Evolutionary conservation across 805 yeast genomes (phyloP), one percentile per base, ranked within the genome.

Genomic region (Torulaspora franciscae): DNA sequence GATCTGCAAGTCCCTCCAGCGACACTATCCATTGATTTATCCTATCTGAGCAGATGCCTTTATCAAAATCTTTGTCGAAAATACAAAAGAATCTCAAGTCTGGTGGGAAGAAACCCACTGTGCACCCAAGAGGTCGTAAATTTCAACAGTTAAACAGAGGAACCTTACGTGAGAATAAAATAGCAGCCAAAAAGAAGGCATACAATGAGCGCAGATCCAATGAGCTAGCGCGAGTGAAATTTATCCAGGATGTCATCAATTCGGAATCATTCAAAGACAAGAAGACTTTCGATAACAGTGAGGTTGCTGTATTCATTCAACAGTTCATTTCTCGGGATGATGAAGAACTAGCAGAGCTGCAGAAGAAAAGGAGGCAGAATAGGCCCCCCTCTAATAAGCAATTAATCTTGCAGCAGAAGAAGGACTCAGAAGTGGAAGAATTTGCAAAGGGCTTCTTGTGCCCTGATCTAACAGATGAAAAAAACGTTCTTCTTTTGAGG

Each of bases 61-160:
- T 61, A 7, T 56, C 65, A n/a, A 65, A 64, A 43, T 59, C 69
- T 1, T 40, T 65, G 26, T 46, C 60, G 10, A 65, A 65, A 50
- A 56, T 65, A 35, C 59, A 61, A 35, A 65, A 64, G 46, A 58
- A 56, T 17, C 37, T 56, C 22, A 59, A 49, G 22, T 37, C 50
- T 25, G 56, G 58, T 23, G 60, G 61, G 13, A 65, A 64, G 46
- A 54, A 54, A 25, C 43, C 47, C 8, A 56, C 58, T n/a, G 55
- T 65, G 26, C 98, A 91, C 62, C 93, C 95, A 17, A 83, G 82
- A 58, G 96, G 97, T 7, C 76, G 96, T 43, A 91, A 89, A 65
- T 84, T 88, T 64, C 83, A 83, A 65, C 87, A 84, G 61, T 69
- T 91, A 41, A 82, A 82, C 45, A 73, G 93, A 51, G 97, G 97